Base-by-base conservation (phyloP, 148 eudicot species). In the Persicaria maculosa region DNA sequence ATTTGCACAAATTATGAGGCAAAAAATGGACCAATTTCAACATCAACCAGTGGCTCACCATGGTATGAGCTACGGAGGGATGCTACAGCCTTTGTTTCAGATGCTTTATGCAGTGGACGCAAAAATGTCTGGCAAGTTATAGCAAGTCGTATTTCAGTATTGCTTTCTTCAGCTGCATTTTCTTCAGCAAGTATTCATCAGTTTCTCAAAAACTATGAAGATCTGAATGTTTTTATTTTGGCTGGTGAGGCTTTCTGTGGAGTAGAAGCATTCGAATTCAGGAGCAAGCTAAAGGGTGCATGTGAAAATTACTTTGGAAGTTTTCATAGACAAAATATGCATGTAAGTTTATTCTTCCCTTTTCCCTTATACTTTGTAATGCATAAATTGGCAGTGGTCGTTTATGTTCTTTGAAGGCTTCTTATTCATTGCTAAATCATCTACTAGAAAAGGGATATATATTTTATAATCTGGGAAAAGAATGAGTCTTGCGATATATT, bases 161-260 rank as follows among this genome's bases (percentile, higher is more conserved):
- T 95, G 84, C 97, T 95, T 77, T 87, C 98, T 67, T 95, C 96
- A 72, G 15, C 91, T 57, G 93, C 97, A 45, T 91, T 86, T 85
- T 85, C 75, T 87, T 95, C 98, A 47, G 83, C 96, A 44, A 95
- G 98, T 82, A 92, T 90, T 82, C 97, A 95, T 78, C 96, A 95
- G 78, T 95, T 92, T 76, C 83, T 95, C 79, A 88, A 83, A 87
- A 86, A 85, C 78, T 95, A 92, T 80, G 98, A 95, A 82, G 97
- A 95, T 79, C 79, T 95, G 72, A 84, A 83, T 68, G 73, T 88
- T 72, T 95, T 90, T 73, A 81, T 92, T 78, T 75, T 92, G 84
- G 89, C 97, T 77, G 98, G 97, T 72, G 97, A 95, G 85, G 86
- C 98, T 78, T 95, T 95, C 75, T 90, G 93, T 86, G 97, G 91